Evolutionary conservation across 768 basidiomycete species (phyloP), one percentile per base, ranked within the genome.

Genomic region (Austroboletus festivus): DNA sequence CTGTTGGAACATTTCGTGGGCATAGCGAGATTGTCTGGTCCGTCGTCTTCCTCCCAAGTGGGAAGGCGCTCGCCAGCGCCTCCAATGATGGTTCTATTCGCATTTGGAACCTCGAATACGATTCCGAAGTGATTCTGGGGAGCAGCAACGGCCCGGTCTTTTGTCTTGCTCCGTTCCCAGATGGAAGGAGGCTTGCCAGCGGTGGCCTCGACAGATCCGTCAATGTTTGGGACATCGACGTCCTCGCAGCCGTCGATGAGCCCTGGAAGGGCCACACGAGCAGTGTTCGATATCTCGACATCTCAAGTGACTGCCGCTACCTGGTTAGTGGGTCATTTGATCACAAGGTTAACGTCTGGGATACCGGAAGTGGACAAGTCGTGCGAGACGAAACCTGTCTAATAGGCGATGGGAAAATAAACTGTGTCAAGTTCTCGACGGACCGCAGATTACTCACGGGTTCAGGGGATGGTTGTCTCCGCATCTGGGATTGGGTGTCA

Each of bases 81-180:
- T 63, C 61, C 55, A 63, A 55, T 48, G 62, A 63, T 48, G 63
- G 62, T 20, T 66, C 62, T 45, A 49, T 63, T 37, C 62, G 62
- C 28, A 57, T 63, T 49, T 63, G 62, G 62, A 55, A 54, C 60
- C 60, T 63, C 53, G 50, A 62, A 51, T 35, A 48, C 8, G 46
- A 44, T 42, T 51, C 62, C 18, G 62, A 65, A 46, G 47, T 60
- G 11, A 65, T 63, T 52, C 44, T 63, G 12, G 57, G 51, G 28
- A 50, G 11, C 37, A 54, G 57, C 51, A 52, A 19, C 24, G 63
- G 60, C 22, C 37, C 62, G 8, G 54, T 63, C 6, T 63, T 63
- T 19, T 63, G 60, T 34, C 63, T 63, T 7, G 63, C 51, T 37
- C 44, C 57, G 15, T 65, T 65, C 31, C 53, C 62, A 33, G 62